Evolutionary conservation across 2,329 filamentous ascomycete genomes (phyloP).

Genomic region (Talaromyces funiculosus): DNA sequence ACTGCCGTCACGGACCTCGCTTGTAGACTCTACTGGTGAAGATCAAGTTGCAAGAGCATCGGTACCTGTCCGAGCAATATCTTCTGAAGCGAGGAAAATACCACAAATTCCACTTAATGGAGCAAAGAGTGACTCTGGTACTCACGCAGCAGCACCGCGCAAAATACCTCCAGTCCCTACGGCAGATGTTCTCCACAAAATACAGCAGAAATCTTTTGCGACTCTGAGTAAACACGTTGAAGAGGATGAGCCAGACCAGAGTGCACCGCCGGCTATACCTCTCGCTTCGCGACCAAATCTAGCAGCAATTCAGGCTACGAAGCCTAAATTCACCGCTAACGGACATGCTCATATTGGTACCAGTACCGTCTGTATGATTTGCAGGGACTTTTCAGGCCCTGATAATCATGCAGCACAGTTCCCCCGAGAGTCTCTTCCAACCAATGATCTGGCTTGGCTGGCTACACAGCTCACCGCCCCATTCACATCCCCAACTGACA

Average conservation of each 20-base stretch:
- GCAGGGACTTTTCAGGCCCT: constrained; percentile 79
- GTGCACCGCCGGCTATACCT: constrained; percentile 47
- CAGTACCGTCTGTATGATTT: constrained; percentile 60
- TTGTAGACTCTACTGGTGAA: background rate
- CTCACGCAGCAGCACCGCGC: constrained; percentile 21
- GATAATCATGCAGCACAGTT: constrained; percentile 74
- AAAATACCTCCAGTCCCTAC: constrained; percentile 32
- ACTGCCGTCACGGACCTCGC: constrained; percentile 10
- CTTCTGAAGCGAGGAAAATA: constrained; percentile 4
- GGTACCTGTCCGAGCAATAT: constrained; percentile 5
- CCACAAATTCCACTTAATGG: constrained; percentile 12
- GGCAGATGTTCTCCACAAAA: constrained; percentile 29
- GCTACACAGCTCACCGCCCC: constrained; percentile 71
- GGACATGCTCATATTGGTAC: constrained; percentile 14
- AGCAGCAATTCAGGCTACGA: constrained; percentile 50
- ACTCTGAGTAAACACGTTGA: constrained; percentile 38
- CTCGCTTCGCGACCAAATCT: constrained; percentile 53
- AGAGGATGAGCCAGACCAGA: constrained; percentile 18
- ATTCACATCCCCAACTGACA: constrained; percentile 79
- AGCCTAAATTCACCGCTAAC: constrained; percentile 36
- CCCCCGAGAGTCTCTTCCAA: constrained; percentile 66
- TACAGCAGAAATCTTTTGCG: constrained; percentile 44
- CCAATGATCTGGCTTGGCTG: constrained; percentile 63
- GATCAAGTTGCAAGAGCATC: background rate
- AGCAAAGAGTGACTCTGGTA: constrained; percentile 15